A percentile compares a stretch with the other conserved stretches of the same genome.
Evolutionary conservation across 2,329 filamentous ascomycete genomes (phyloP).

Genomic region (Dryadomyces sulphureus): DNA sequence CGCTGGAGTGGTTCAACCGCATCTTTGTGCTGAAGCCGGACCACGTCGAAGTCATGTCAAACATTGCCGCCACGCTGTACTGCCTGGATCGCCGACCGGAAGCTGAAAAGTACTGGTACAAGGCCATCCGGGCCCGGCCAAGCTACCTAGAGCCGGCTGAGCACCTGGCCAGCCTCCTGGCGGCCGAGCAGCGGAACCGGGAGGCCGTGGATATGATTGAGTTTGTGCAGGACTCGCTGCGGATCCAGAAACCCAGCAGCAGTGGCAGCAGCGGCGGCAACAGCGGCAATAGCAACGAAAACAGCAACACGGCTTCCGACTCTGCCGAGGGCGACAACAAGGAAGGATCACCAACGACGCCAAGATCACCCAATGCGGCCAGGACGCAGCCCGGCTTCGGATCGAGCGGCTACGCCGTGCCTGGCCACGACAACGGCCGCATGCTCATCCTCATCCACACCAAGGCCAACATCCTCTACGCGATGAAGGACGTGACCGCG

Average conservation of each 20-base stretch:
- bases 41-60: conserved; percentile 87
- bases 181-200: conserved; percentile 61
- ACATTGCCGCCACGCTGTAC: conserved; percentile 77
- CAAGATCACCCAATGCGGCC: neutral
- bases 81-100: conserved; percentile 71
- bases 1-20: conserved; percentile 58
- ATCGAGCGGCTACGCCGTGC: conserved; percentile 71
- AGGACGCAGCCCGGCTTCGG: conserved; percentile 40
- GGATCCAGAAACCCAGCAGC: conserved; percentile 18
- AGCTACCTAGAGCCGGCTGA: conserved; percentile 91
- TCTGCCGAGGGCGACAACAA: neutral
- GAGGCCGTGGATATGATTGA: conserved; percentile 83
- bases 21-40: conserved; percentile 39
- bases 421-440: conserved; percentile 77
- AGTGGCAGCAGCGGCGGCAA: neutral
- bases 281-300: neutral
- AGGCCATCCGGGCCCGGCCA: conserved; percentile 68
- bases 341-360: neutral
- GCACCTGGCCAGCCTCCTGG: conserved; percentile 78
- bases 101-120: conserved; percentile 73
- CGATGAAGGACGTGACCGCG: conserved; percentile 62
- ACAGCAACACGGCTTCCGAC: neutral
- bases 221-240: conserved; percentile 63
- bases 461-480: conserved; percentile 97
- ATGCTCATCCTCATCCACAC: conserved; percentile 90